Conservation (phyloP, 306 rosid species). For the Castanea mollissima region DNA sequence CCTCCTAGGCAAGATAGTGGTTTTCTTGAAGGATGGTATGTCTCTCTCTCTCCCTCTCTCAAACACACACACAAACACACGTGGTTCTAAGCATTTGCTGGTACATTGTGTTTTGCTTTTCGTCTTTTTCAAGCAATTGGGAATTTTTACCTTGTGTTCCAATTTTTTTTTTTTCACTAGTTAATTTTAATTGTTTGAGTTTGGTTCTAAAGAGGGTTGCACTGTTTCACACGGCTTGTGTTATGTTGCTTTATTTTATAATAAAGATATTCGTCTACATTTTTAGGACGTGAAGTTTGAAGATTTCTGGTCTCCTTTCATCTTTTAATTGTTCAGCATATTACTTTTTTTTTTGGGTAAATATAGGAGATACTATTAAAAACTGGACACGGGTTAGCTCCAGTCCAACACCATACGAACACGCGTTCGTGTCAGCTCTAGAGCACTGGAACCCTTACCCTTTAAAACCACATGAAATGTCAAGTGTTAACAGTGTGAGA, state of each 20-base stretch:
- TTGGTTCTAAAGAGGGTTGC: background rate
- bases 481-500: too few relatives aligned
- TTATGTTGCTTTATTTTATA: background rate
- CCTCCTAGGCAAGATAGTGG: background rate
- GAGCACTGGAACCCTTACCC: too few relatives aligned
- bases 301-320: background rate
- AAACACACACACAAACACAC: too few relatives aligned
- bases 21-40: constrained; percentile 15
- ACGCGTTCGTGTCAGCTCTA: too few relatives aligned
- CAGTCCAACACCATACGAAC: too few relatives aligned
- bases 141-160: background rate
- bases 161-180: background rate
- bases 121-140: background rate
- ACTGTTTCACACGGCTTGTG: background rate
- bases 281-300: background rate
- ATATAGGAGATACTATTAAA: too few relatives aligned
- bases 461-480: too few relatives aligned
- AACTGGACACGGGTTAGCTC: too few relatives aligned
- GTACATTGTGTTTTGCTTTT: background rate
- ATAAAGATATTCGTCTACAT: background rate
- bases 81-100: background rate
- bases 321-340: background rate
- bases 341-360: too few relatives aligned
- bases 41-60: background rate
- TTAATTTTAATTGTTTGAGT: background rate